phyloP scores from a whole-genome alignment of 129 eudicot genomes.

The Flaveria ramosissima region DNA sequence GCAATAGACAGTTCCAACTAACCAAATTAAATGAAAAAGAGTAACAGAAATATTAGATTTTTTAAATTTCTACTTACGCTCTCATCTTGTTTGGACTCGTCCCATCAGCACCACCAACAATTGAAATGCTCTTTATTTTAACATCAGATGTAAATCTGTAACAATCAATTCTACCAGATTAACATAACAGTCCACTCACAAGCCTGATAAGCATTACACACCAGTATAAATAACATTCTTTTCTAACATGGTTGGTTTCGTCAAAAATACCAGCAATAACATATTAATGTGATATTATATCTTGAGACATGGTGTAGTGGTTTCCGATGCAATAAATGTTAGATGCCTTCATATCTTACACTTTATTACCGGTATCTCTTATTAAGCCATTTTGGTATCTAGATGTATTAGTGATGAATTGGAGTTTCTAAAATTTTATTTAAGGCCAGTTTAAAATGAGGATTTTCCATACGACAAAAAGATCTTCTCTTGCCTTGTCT shows the following conservation, averaged over 20 bases:
- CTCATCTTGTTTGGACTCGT: slow-evolving; percentile 98
- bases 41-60: neutral
- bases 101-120: slow-evolving; percentile 96
- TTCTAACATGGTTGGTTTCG: neutral
- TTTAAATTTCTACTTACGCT: slow-evolving; percentile 64
- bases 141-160: slow-evolving; percentile 95
- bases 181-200: slow-evolving; percentile 20
- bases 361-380: neutral
- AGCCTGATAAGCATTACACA: slow-evolving; percentile 7
- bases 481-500: neutral
- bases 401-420: slow-evolving; percentile 8
- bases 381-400: slow-evolving; percentile 7
- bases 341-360: slow-evolving; percentile 7
- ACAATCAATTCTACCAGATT: slow-evolving; percentile 21
- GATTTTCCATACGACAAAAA: neutral
- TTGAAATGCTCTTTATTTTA: slow-evolving; percentile 91
- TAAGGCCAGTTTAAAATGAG: neutral
- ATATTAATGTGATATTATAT: neutral
- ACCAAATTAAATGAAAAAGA: neutral
- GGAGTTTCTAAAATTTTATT: neutral
- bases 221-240: neutral
- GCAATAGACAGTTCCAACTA: neutral
- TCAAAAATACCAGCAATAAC: slow-evolving; percentile 5
- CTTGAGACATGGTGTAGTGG: slow-evolving; percentile 11
- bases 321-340: slow-evolving; percentile 12